Conservation (phyloP, 495 filamentous ascomycete genomes). For the Stereocaulon alpinum region DNA sequence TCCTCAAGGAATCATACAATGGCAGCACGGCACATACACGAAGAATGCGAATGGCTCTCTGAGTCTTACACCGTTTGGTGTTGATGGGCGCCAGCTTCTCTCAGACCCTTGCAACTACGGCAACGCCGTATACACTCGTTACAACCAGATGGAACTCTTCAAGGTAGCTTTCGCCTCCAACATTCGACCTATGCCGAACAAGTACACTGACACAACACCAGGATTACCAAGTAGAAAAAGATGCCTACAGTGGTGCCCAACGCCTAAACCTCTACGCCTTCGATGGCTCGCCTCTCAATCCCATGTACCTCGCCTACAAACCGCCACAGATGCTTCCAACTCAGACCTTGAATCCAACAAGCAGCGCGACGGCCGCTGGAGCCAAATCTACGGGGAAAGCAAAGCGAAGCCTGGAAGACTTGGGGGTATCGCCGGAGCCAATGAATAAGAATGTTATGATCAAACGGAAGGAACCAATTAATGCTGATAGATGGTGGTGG, state of each 20-base stretch:
- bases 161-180: conserved; percentile 34
- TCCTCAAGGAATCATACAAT: conserved; percentile 63
- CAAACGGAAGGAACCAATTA: conserved; percentile 37
- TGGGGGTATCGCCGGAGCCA: conserved; percentile 25
- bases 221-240: conserved; percentile 51
- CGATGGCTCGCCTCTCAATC: conserved; percentile 59
- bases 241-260: conserved; percentile 50
- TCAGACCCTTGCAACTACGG: conserved; percentile 54
- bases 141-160: conserved; percentile 57
- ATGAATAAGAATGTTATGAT: conserved; percentile 35
- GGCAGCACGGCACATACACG: conserved; percentile 61
- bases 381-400: conserved; percentile 26
- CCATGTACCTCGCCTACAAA: conserved; percentile 59
- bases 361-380: conserved; percentile 27
- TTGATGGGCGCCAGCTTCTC: conserved; percentile 62
- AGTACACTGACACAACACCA: conserved; percentile 27
- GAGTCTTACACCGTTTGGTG: conserved; percentile 49
- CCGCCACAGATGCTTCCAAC: conserved; percentile 72
- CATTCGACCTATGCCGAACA: not conserved
- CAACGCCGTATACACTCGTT: conserved; percentile 51
- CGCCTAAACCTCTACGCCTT: conserved; percentile 57
- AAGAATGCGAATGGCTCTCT: conserved; percentile 49
- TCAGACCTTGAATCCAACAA: conserved; percentile 51
- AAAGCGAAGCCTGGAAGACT: conserved; percentile 28
- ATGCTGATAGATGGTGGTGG: conserved; percentile 59